Evolutionary conservation across 2,329 filamentous ascomycete species (phyloP).

Genomic region (Fusarium nisikadoi): DNA sequence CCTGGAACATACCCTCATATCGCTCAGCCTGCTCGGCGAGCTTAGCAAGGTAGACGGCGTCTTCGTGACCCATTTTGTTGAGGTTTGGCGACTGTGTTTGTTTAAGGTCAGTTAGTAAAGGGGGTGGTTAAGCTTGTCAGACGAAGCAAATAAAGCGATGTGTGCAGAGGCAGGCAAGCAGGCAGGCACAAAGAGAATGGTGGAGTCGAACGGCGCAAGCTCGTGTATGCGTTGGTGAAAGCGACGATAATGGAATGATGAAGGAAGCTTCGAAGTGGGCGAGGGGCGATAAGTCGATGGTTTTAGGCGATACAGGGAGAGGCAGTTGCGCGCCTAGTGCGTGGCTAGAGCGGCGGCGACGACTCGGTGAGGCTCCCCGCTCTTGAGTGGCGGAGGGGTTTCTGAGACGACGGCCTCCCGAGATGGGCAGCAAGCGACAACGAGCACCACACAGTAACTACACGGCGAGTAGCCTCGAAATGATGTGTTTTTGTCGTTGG

Average conservation of each 20-base stretch:
- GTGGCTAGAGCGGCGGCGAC: constrained; percentile 40
- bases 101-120: constrained; percentile 38
- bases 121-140: constrained; percentile 35
- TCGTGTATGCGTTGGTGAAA: constrained; percentile 12
- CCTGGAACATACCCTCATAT: constrained; percentile 82
- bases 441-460: constrained; percentile 1
- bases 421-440: constrained; percentile 18
- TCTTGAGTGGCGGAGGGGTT: constrained; percentile 45
- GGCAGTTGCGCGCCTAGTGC: constrained; percentile 43
- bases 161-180: constrained; percentile 20
- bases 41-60: constrained; percentile 99
- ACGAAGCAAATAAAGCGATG: constrained; percentile 29
- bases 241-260: constrained; percentile 18
- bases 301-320: constrained; percentile 32
- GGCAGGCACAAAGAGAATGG: constrained; percentile 33
- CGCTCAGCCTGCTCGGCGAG: constrained; percentile 99
- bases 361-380: constrained; percentile 48
- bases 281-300: constrained; percentile 29
- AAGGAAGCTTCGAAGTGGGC: constrained; percentile 22
- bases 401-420: constrained; percentile 36
- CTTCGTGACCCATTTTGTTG: constrained; percentile 96
- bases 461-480: neutral
- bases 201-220: constrained; percentile 25
- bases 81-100: constrained; percentile 44
- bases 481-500: constrained; percentile 24